Conservation (phyloP, 139 green algal genomes). For the Micractinium sp. region DNA sequence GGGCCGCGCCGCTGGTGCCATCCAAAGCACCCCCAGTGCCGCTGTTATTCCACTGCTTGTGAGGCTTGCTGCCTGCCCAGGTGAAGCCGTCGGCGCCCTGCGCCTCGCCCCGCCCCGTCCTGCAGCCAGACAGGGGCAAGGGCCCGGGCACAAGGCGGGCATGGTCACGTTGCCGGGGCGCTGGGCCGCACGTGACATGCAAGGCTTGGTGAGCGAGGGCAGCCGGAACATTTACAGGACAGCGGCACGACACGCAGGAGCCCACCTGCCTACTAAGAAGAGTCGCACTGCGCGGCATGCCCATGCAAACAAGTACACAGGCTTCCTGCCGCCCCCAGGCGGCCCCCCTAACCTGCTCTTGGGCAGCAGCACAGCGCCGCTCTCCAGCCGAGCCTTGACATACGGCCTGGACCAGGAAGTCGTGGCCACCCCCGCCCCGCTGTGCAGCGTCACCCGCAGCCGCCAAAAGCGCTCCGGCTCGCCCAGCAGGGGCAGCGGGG, state of each 20-base stretch:
- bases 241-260: no score
- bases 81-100: not conserved
- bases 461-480: not conserved
- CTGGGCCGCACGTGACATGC: no score
- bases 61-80: not conserved
- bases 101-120: not conserved
- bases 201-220: no score
- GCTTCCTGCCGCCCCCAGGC: not conserved
- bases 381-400: not conserved
- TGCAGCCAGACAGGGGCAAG: no score
- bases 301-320: not conserved
- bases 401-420: not conserved
- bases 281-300: no score
- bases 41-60: not conserved
- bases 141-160: not conserved
- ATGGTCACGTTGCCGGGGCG: not conserved
- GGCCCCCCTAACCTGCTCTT: not conserved
- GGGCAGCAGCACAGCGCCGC: not conserved
- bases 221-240: no score
- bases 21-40: not conserved
- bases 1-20: not conserved
- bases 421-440: not conserved
- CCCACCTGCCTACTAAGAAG: no score
- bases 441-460: constrained; percentile 5
- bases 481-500: constrained; percentile 39